Evolutionary conservation across 306 rosid genomes (phyloP), one percentile per base, ranked within the genome.

Genomic region (Adenanthera pavonina): DNA sequence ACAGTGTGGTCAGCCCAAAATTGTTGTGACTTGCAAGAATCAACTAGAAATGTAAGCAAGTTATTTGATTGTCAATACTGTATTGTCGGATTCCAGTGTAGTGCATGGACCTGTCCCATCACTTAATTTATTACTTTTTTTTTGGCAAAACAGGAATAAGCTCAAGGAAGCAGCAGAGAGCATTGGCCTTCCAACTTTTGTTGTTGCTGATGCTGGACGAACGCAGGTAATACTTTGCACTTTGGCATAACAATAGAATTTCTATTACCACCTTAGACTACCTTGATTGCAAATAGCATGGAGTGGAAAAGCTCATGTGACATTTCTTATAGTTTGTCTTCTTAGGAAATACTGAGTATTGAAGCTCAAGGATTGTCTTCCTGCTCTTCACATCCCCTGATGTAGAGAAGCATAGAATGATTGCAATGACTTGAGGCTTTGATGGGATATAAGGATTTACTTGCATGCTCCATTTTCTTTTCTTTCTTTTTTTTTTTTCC

Each of bases 181-280:
- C 77, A 83, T 90, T 84, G 95, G 94, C 84, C 94, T 95, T 81
- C 97, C 99, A 72, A 92, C 99, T 51, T 91, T 89, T 87, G 94
- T 89, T 78, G 97, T 95, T 36, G 92, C 97, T 10, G 97, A 95
- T 68, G 99, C 99, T 64, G 99, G 99, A 81, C 87, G 99, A 81
- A 95, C 99, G 65, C 95, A 95, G 97, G 99, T 91, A 86, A 69
- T 41, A 3, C 76, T 64, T 81, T 35, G 34, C 70, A 65, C 13
- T 73, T 30, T 64, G 79, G 79, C 77, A 75, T 80, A 15, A 60
- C 53, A 53, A n/a, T 47, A 54, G 8, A 80, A 60, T 67, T 61
- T 49, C 33, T 68, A 65, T 0, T 10, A 25, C 38, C 11, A 17
- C 61, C 74, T 69, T 75, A 8, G 46, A 79, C 61, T 20, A 16